Evolutionary conservation across 345 rosid genomes (phyloP), one percentile per base, ranked within the genome.

Genomic region (Sonneratia alba): DNA sequence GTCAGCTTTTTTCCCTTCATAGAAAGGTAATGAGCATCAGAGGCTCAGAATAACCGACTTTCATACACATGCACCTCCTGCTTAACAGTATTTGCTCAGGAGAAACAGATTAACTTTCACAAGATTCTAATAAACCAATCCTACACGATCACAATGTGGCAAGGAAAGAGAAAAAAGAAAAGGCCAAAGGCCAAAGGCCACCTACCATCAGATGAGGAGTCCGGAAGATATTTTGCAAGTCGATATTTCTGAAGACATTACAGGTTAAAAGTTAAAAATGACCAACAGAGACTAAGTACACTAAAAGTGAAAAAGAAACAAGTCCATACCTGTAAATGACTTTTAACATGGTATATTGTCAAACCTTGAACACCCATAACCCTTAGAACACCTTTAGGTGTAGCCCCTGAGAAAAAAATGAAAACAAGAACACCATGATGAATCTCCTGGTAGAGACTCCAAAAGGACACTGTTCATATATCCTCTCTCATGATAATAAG

Each of bases 361-460:
- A 95, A 81, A 64, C 97, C 97, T 78, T 92, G 97, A 36, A 95
- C 97, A 24, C 97, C 97, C 99, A 95, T 95, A 65, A 92, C 99
- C 80, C 99, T 86, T 32, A 95, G 96, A 73, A 92, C 99, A 75
- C 97, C 99, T 89, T 95, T 92, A 32, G 99, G 97, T 42, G 99
- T 95, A 73, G 99, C 99, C 76, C 97, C 99, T 95, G 70, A 51
- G 65, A 78, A 38, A 81, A 61, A 40, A 66, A 19, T 64, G 27
- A 56, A 74, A 57, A 57, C 32, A 57, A 57, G 12, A 21, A 56
- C 11, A 57, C 11, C 34, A 22, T 12, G 1, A 22, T 57, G n/a
- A 57, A 57, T 57, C 63, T 57, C 63, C 63, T 22, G 63, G 63
- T 22, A 4, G 1, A 57, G 6, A 22, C 34, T 57, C 63, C 63